Evolutionary conservation across 2,329 filamentous ascomycete species (phyloP), one percentile per base, ranked within the genome.

Genomic region (Blumeria graminis): DNA sequence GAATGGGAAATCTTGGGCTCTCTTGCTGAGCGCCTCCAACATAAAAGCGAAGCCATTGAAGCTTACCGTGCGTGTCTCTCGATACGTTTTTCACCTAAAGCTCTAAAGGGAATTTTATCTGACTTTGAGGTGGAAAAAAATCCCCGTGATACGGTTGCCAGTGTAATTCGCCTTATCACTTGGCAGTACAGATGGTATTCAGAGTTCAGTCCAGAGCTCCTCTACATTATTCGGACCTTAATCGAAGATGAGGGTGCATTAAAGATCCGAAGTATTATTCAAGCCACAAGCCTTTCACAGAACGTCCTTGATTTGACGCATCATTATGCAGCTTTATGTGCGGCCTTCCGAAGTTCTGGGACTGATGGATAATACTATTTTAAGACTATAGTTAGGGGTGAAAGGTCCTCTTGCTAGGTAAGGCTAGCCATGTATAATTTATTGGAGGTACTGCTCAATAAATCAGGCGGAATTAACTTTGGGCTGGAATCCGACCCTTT

Each of bases 141-240:
- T 69, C 88, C 86, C 3, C 75, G 87, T 59, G 84, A 88, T 59
- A 86, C 82, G 57, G 76, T 96, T 6, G 84, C 81, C 33, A 82
- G 86, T n/a, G 74, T 95, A 58, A 95, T 98, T 61, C 76, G 88
- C 55, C 73, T 98, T 45, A 86, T 96, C 36, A 92, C 90, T 11
- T 98, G 92, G 92, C 92, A 98, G 71, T 98, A 95, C 71, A 77
- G 92, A 62, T 98, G 92, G 92, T 98, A 98, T 72, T 95, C 89
- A 57, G 92, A 98, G 77, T 98, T 98, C 71, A 95, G 89, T 16
- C 92, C 92, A 0, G 82, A 89, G 61, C 76, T 98, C 46, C 77
- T 98, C 56, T 86, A 82, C 69, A 83, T 86, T 3, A 86, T 96
- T 65, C 82, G 92, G 60, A 88, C 86, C 62, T 74, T 98, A 62